Conservation (phyloP, 768 basidiomycete genomes). For the Strobilomyces dryophilus region DNA sequence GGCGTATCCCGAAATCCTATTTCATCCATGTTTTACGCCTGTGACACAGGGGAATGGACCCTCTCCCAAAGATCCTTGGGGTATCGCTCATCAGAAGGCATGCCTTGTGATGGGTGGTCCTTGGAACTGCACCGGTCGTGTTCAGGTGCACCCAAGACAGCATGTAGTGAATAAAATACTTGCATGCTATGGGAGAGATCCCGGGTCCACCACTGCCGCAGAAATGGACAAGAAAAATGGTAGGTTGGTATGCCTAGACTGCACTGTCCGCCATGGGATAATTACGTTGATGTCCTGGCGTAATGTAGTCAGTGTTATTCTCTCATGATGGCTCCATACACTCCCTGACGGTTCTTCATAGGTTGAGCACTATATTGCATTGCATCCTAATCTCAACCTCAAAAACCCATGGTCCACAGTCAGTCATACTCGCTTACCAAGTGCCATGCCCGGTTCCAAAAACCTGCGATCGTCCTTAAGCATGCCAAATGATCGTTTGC, state of each 20-base stretch:
- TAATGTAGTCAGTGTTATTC: slow-evolving; percentile 14
- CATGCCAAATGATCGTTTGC: neutral
- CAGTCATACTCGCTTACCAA: neutral
- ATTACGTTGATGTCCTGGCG: slow-evolving; percentile 23
- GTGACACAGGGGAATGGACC: slow-evolving; percentile 3
- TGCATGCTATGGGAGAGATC: slow-evolving; percentile 22
- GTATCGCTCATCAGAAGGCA: slow-evolving; percentile 22
- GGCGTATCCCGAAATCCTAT: slow-evolving; percentile 26
- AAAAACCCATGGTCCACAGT: slow-evolving; percentile 10
- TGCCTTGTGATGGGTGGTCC: slow-evolving; percentile 20
- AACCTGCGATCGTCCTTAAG: neutral
- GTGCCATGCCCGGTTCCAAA: neutral
- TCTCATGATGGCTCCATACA: neutral
- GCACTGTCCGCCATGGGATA: slow-evolving; percentile 5
- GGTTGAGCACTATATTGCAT: slow-evolving; percentile 17
- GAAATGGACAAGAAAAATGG: slow-evolving; percentile 26
- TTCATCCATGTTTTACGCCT: slow-evolving; percentile 25
- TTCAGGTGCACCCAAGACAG: slow-evolving; percentile 20
- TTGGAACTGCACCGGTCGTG: slow-evolving; percentile 20
- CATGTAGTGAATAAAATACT: slow-evolving; percentile 13
- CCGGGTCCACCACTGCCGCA: slow-evolving; percentile 15
- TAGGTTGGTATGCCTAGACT: slow-evolving; percentile 18
- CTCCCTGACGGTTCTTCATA: slow-evolving; percentile 2
- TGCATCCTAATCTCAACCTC: slow-evolving; percentile 11
- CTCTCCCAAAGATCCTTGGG: slow-evolving; percentile 17